Percentiles rank a stretch among this genome's conserved stretches.
Evolutionary conservation across 805 yeast genomes (phyloP).

Genomic region (Saccharomycopsis sp.): DNA sequence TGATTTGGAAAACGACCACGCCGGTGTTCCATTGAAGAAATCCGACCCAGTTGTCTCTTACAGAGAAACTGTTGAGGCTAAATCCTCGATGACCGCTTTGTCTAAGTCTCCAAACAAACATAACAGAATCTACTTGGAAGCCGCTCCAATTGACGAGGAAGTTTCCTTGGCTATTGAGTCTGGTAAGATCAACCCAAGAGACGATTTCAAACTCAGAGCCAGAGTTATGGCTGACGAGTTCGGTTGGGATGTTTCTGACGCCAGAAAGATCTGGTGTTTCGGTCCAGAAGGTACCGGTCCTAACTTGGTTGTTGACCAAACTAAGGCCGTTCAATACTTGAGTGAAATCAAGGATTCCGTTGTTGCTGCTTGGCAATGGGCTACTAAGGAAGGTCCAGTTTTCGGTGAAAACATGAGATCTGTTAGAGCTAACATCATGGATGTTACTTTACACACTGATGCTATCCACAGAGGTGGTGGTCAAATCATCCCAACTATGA

Average conservation of each 20-base stretch:
- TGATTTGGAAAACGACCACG: conserved; percentile 98
- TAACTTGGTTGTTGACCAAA: conserved; percentile 97
- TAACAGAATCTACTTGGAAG: conserved; percentile 98
- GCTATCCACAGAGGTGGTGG: conserved; percentile 99
- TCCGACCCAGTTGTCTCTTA: conserved; percentile 97
- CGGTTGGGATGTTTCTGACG: conserved; percentile 99
- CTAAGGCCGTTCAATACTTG: conserved; percentile 99
- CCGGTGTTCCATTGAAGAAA: conserved; percentile 97
- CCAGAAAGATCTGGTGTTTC: conserved; percentile 99
- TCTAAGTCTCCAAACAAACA: conserved; percentile 99
- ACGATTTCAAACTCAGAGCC: conserved; percentile 98
- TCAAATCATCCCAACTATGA: conserved; percentile 99
- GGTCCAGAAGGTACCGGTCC: conserved; percentile 99
- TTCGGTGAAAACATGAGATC: conserved; percentile 96
- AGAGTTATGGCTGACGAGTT: conserved; percentile 97
- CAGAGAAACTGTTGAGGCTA: conserved; percentile 96
- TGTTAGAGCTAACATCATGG: conserved; percentile 94
- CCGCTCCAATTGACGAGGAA: conserved; percentile 95
- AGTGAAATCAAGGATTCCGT: conserved; percentile 98
- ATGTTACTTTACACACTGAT: conserved; percentile 99
- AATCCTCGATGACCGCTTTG: conserved; percentile 92
- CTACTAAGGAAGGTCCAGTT: conserved; percentile 99
- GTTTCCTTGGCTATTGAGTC: conserved; percentile 83
- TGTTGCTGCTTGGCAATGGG: conserved; percentile 99
- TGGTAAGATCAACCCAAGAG: conserved; percentile 91